phyloP scores from a whole-genome alignment of 2,329 filamentous ascomycete genomes.

The Aspergillus sp. region DNA sequence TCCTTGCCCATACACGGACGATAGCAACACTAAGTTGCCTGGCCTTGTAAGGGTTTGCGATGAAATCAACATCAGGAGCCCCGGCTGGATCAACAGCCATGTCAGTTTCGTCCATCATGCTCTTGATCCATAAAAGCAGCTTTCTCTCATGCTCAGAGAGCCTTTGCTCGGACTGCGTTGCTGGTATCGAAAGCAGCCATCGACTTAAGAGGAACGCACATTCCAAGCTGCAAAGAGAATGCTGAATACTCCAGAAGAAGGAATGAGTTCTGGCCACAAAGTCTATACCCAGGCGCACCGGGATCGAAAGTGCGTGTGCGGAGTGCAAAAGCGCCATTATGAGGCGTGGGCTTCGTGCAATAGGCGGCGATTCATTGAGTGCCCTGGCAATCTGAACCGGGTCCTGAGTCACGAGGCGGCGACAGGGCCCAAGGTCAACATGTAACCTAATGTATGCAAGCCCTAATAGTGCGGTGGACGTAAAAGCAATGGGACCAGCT shows the following conservation, averaged over 20 bases:
- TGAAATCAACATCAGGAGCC: slow-evolving; percentile 42
- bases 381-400: slow-evolving; percentile 48
- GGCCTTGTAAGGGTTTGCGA: slow-evolving; percentile 44
- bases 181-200: slow-evolving; percentile 47
- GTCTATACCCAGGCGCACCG: slow-evolving; percentile 53
- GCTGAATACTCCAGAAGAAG: slow-evolving; percentile 57
- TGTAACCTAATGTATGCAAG: slow-evolving; percentile 50
- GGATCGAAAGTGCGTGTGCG: slow-evolving; percentile 56
- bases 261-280: slow-evolving; percentile 55
- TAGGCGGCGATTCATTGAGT: slow-evolving; percentile 43
- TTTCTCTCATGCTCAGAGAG: slow-evolving; percentile 50
- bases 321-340: slow-evolving; percentile 54
- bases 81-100: slow-evolving; percentile 43
- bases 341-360: slow-evolving; percentile 46
- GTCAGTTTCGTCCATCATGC: slow-evolving; percentile 52
- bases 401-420: slow-evolving; percentile 49
- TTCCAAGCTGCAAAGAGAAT: slow-evolving; percentile 55
- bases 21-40: slow-evolving; percentile 50
- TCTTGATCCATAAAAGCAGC: slow-evolving; percentile 49
- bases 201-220: slow-evolving; percentile 52
- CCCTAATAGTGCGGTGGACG: slow-evolving; percentile 48
- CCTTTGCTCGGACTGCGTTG: slow-evolving; percentile 42
- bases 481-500: slow-evolving; percentile 55
- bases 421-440: slow-evolving; percentile 49
- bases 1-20: slow-evolving; percentile 48